Conservation (phyloP, 805 yeast genomes). For the Brettanomyces naardenensis region DNA sequence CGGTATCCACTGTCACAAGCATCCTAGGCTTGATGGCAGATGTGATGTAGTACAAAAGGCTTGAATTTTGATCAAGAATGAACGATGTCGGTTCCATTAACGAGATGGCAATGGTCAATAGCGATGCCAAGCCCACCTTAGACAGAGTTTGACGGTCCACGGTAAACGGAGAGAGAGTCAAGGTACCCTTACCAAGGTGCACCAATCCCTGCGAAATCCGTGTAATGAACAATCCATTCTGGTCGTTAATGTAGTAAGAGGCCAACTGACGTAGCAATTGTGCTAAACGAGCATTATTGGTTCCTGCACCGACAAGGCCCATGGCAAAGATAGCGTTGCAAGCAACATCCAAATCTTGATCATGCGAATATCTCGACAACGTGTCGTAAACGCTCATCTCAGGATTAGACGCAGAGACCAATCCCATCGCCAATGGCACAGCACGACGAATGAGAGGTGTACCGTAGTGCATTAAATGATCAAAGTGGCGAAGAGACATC, state of each 20-base stretch:
- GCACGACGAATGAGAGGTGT: conserved; percentile 84
- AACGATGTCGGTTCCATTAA: conserved; percentile 80
- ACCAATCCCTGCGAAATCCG: conserved; percentile 92
- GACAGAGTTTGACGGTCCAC: conserved; percentile 82
- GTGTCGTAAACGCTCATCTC: conserved; percentile 97
- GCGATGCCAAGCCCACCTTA: conserved; percentile 82
- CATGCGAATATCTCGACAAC: conserved; percentile 92
- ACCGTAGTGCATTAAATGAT: conserved; percentile 97
- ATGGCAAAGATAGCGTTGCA: conserved; percentile 90
- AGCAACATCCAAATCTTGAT: conserved; percentile 88
- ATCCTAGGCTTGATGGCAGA: conserved; percentile 90
- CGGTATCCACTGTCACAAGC: conserved; percentile 88
- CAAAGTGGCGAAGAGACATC: conserved; percentile 94
- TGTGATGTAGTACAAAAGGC: conserved; percentile 74
- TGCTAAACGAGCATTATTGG: conserved; percentile 95
- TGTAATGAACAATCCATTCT: conserved; percentile 86
- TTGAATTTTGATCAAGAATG: conserved; percentile 67
- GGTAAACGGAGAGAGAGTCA: conserved; percentile 81
- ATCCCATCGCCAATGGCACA: conserved; percentile 97
- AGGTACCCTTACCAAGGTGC: conserved; percentile 94
- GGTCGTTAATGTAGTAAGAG: conserved; percentile 81
- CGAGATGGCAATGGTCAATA: conserved; percentile 77
- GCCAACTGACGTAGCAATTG: conserved; percentile 94
- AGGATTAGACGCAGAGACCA: conserved; percentile 87
- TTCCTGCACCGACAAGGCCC: conserved; percentile 99